Evolutionary conservation across 2,329 filamentous ascomycete species (phyloP), one percentile per base, ranked within the genome.

Genomic region (Colletotrichum musicola): DNA sequence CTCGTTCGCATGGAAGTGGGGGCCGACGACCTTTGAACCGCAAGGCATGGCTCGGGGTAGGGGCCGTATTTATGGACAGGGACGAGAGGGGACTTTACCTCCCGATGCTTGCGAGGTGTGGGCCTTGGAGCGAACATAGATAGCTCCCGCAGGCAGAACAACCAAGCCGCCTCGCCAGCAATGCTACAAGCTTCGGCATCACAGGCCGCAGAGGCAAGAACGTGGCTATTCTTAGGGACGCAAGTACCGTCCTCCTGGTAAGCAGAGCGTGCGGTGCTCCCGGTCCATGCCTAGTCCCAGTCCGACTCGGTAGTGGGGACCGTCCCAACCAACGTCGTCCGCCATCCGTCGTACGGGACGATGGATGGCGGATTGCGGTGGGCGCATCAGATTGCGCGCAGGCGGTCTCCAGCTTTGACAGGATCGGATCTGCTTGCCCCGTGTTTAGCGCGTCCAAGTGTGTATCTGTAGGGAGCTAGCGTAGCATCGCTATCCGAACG

Each of bases 341-440:
- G 46, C 50, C 53, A 14, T 40, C 27, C 42, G 16, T 51, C 35
- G 49, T n/a, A 44, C 51, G 20, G 42, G 50, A 56, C 40, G 65
- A 65, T 60, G 62, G 55, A 65, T 56, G 65, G 49, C 57, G 55
- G 56, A 44, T 51, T 42, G 55, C 44, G 44, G 55, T 65, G 62
- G 62, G 50, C 55, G 65, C 18, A 53, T 60, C 62, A 62, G 51
- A 62, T 62, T 68, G 42, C 38, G 47, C 44, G 57, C 46, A n/a
- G 63, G 35, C 14, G 20, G 46, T 56, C 57, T 62, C 64, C 57
- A 63, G 67, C 67, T 68, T 57, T 68, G 64, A 69, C 64, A 68
- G 62, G 50, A 65, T 68, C 62, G 50, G 62, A 68, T 68, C 62
- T 68, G 44, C 50, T 68, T n/a, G 55, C 65, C 50, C 65, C 44